Conservation (phyloP, 2,329 filamentous ascomycete genomes). For the Aspergillus japonicus region DNA sequence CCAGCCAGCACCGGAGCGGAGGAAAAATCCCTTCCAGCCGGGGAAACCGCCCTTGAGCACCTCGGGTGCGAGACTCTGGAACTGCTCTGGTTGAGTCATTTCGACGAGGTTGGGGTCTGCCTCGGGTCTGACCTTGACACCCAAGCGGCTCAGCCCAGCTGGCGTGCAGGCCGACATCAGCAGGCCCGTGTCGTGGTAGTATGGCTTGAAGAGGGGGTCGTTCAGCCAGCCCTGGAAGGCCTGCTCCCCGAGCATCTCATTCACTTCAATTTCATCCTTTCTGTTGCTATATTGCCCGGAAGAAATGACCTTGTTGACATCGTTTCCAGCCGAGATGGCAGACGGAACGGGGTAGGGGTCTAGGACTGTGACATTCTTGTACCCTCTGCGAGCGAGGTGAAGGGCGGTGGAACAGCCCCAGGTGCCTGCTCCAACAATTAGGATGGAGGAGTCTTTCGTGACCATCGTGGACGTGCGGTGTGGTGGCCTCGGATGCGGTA, state of each 20-base stretch:
- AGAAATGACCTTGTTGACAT: constrained; percentile 50
- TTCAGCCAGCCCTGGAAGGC: constrained; percentile 44
- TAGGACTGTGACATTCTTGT: constrained; percentile 50
- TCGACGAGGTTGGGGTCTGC: constrained; percentile 30
- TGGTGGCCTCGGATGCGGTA: neutral
- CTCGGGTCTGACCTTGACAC: constrained; percentile 31
- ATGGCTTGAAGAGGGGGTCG: constrained; percentile 46
- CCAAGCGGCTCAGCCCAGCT: constrained; percentile 36
- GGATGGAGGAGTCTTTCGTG: constrained; percentile 29
- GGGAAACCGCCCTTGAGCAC: constrained; percentile 47
- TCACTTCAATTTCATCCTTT: constrained; percentile 26
- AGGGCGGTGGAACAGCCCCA: constrained; percentile 50
- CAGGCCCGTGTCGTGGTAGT: constrained; percentile 47
- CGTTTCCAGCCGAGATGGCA: constrained; percentile 48
- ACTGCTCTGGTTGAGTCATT: constrained; percentile 45
- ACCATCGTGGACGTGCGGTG: constrained; percentile 9
- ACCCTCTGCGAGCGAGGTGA: constrained; percentile 46
- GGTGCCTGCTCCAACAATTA: constrained; percentile 51
- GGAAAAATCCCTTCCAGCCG: constrained; percentile 46
- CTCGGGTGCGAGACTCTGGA: constrained; percentile 50
- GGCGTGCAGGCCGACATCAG: constrained; percentile 45
- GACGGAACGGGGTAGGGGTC: constrained; percentile 50
- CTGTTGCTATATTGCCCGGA: constrained; percentile 32
- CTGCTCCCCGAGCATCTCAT: constrained; percentile 30
- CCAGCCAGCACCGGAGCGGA: constrained; percentile 51